Percentiles rank a stretch among this genome's conserved stretches.
phyloP scores from a whole-genome alignment of 75 land plant species.

The Larix kaempferi region DNA sequence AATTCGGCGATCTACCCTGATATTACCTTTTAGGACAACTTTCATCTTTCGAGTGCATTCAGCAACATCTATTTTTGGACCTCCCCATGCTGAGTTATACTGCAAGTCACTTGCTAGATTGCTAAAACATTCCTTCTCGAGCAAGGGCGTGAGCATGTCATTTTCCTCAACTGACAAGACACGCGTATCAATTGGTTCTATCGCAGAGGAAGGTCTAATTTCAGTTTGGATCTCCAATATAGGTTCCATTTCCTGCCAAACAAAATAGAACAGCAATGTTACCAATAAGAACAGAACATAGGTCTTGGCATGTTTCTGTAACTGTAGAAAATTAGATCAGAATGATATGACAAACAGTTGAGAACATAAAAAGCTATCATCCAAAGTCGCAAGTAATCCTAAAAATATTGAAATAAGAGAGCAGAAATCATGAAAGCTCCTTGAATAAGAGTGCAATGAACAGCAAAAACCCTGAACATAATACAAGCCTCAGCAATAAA shows the following conservation, averaged over 20 bases:
- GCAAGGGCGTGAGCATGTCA: slow-evolving; percentile 2
- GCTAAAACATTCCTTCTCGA: neutral
- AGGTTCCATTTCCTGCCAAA: slow-evolving; percentile 1
- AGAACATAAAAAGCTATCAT: neutral
- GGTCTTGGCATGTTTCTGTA: neutral
- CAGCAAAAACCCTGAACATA: neutral
- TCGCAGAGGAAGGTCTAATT: neutral
- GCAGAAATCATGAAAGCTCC: neutral
- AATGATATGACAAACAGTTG: neutral
- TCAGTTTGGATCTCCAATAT: neutral
- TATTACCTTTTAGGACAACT: slow-evolving; percentile 17
- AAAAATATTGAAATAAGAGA: neutral
- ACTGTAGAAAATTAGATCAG: neutral
- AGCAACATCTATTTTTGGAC: neutral
- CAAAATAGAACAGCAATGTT: neutral
- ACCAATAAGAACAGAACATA: neutral
- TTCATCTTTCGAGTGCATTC: neutral
- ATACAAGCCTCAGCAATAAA: neutral
- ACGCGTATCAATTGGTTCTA: neutral
- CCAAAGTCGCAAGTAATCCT: neutral
- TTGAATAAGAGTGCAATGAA: neutral
- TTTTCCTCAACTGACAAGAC: slow-evolving; percentile 8
- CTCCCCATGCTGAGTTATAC: neutral
- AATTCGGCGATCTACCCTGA: slow-evolving; percentile 13
- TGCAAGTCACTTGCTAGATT: neutral